Conservation (phyloP, 2,329 filamentous ascomycete species). For the Penicillium sp. region DNA sequence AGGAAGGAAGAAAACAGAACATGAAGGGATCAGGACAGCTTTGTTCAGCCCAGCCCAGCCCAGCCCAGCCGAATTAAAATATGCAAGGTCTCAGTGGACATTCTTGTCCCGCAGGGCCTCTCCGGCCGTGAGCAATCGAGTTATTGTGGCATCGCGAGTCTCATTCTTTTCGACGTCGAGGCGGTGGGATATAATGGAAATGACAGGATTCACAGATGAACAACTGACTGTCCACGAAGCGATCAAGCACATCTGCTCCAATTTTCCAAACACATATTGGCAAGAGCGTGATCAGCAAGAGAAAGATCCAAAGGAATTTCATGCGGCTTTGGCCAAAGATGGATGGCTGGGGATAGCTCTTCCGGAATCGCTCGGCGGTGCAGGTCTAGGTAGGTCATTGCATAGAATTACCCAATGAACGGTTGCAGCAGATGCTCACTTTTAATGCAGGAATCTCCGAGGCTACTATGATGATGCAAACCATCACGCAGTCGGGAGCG, state of each 20-base stretch:
- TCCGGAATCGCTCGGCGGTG: conserved; percentile 66
- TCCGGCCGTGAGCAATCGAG: background rate
- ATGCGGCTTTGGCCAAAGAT: conserved; percentile 65
- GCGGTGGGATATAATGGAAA: conserved; percentile 57
- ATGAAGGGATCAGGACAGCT: too few species aligned
- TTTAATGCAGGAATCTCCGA: conserved; percentile 55
- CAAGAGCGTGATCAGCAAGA: conserved; percentile 64
- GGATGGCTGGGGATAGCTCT: conserved; percentile 79
- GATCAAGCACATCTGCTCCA: conserved; percentile 60
- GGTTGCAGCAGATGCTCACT: background rate
- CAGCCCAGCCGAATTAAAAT: too few species aligned
- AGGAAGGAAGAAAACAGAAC: background rate
- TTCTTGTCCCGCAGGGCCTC: background rate
- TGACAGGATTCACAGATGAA: conserved; percentile 63
- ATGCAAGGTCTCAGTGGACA: conserved; percentile 6
- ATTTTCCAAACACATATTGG: conserved; percentile 70
- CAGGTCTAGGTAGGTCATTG: conserved; percentile 51
- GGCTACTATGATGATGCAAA: conserved; percentile 83
- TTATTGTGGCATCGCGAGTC: background rate
- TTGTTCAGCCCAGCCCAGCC: too few species aligned
- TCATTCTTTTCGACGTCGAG: conserved; percentile 30
- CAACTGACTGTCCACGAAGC: conserved; percentile 68
- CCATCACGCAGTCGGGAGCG: conserved; percentile 66
- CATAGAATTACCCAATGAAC: rapidly evolving
- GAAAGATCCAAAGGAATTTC: conserved; percentile 67